Base-by-base conservation (phyloP, 148 eudicot genomes). In the Talinum fruticosum region DNA sequence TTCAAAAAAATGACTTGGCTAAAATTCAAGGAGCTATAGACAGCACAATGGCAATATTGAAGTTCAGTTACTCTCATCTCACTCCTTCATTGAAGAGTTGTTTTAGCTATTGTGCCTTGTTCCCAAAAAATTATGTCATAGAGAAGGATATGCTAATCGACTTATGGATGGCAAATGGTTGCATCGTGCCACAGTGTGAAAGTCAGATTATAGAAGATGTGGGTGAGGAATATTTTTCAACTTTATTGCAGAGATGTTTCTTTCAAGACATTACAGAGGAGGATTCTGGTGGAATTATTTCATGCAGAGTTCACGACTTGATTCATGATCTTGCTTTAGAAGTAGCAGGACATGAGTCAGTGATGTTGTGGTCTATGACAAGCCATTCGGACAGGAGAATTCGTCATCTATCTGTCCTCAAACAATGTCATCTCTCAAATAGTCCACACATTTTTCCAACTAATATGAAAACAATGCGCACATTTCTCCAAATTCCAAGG, bases 1-100 rank as follows among this genome's bases (percentile, higher is more conserved):
- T 79, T 19, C 47, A 78, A 57, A 15, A 75, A 8, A 45, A n/a
- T 2, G 75, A 64, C 7, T 36, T 82, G 8, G 12, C 79, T 2
- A 49, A 12, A 10, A 66, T 78, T 3, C 21, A 15, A 7, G 13
- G 62, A 54, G 24, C 15, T 26, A 33, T 41, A n/a, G 23, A 47
- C 3, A 3, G 7, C 4, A 66, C 59, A 6, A 26, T 69, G n/a
- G 71, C n/a, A 1, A 72, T 75, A 21, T 41, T 84, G 8, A 81
- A 64, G 54, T 24, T 80, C 15, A 80, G 86, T 41, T 87, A 80
- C 61, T 38, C 81, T 45, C 71, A 76, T 24, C 75, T 87, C 21
- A 64, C 69, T 8, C 8, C 45, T 2, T 10, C 61, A 18, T 65
- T 34, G 24, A 33, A 67, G 71, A 33, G n/a, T 34, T 67, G 71